Evolutionary conservation across 495 filamentous ascomycete species (phyloP), one percentile per base, ranked within the genome.

Genomic region (Penicillium salamii): DNA sequence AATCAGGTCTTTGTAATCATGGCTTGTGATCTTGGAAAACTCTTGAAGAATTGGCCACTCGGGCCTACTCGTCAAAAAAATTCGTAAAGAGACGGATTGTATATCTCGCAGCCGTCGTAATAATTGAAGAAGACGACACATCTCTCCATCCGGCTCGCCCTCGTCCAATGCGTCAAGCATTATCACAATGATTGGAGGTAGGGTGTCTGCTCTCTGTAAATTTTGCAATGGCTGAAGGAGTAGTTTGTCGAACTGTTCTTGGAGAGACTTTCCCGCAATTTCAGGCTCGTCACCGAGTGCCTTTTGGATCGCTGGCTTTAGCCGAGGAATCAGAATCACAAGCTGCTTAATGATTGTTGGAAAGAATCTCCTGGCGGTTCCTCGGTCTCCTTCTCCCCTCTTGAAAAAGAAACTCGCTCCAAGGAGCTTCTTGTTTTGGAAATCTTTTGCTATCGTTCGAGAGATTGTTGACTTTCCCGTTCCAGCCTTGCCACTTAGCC

Each of bases 151-250:
- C 6, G 53, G 18, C 1, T 72, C 71, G 49, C 74, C 81, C 50
- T 81, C 75, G 42, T 80, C 79, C 14, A 82, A 63, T 43, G 78
- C 78, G 51, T 82, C 78, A 23, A 82, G 59, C 13, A 80, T 66
- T 12, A 80, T 61, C 13, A 72, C 46, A 9, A 66, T 14, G 13
- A 19, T 51, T 52, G 31, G 46, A 24, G 23, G 33, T 50, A 57
- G 42, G 8, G 0, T 1, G 3, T 15, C 12, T 6, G 11, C 3
- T 36, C 24, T 23, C 4, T 42, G 13, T 5, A 59, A 24, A 7
- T 38, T 20, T 15, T 34, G 39, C 0, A 79, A 54, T 9, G 74
- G 75, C 23, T 69, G 21, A 42, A 77, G 49, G 53, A 81, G 55
- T 12, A 83, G 69, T 57, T 74, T 63, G 4, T 76, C 55, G 52